A percentile compares a stretch with the other conserved stretches of the same genome.
phyloP scores from a whole-genome alignment of 768 basidiomycete species.

The Termitomyces titanicus region DNA sequence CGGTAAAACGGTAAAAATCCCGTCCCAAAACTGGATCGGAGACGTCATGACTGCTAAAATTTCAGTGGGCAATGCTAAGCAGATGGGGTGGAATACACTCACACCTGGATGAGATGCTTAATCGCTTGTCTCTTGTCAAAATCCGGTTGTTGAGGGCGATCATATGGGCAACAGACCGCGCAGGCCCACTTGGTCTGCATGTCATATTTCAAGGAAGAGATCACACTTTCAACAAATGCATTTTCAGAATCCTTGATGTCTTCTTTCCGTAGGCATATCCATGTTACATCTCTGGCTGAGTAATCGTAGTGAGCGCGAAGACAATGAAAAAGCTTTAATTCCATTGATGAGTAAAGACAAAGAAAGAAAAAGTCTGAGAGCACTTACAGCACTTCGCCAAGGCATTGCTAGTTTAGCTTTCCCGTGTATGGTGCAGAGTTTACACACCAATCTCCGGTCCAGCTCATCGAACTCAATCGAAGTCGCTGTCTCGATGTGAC shows the following conservation, averaged over 20 bases:
- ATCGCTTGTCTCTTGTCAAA: background rate
- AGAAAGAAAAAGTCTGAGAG: background rate
- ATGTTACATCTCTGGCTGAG: background rate
- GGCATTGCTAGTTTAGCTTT: background rate
- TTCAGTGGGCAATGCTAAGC: background rate
- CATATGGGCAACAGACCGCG: conserved; percentile 1
- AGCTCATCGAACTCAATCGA: conserved; percentile 1
- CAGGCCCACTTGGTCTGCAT: conserved; percentile 1
- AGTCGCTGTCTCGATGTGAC: conserved; percentile 1
- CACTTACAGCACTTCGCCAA: conserved; percentile 5
- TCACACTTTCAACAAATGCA: background rate
- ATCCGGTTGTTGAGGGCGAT: background rate
- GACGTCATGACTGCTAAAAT: background rate
- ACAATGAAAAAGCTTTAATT: conserved; percentile 3
- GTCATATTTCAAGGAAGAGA: background rate
- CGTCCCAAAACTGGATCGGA: background rate
- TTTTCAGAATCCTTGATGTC: background rate
- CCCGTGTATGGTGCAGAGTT: background rate
- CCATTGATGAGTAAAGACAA: background rate
- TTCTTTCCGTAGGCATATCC: background rate
- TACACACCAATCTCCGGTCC: conserved; percentile 1
- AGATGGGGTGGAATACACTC: background rate
- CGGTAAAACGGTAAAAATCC: conserved; percentile 5
- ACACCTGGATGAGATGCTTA: background rate
- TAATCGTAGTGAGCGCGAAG: background rate